Evolutionary conservation across 495 filamentous ascomycete species (phyloP), one percentile per base, ranked within the genome.

Genomic region (Lophium mytilinum): DNA sequence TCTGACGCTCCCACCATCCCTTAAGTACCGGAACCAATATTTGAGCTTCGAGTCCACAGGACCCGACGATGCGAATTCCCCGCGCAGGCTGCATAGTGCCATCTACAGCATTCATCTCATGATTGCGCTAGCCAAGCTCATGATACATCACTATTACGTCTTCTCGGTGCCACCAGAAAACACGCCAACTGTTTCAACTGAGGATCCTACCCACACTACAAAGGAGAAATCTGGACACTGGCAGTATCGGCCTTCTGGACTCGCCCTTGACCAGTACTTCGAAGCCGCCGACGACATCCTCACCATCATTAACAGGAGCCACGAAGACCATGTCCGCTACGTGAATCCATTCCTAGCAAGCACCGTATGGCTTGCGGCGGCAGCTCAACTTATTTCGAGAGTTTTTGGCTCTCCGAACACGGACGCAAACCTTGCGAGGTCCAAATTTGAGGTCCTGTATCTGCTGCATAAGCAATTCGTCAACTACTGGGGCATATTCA

Each of bases 101-200:
- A 21, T 47, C 10, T 47, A 47, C n/a, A 47, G 43, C 43, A 47
- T 47, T 10, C 43, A 47, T 21, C 11, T 47, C 14, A 47, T 47
- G 43, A 18, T 19, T 1, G n/a, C 15, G 43, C 43, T 47, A 21
- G 43, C 43, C 1, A 47, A 15, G n/a, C 21, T 47, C n/a, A 47
- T 47, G 43, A 47, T 71, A 15, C 46, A 69, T 48, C 64, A 68
- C 17, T 59, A 69, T 56, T 43, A 62, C 35, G 49, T 47, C 43
- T 47, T 47, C 21, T 30, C 24, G 24, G 24, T 30, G 6, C 24
- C 24, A 2, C 24, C 24, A 30, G 24, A 30, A 6, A 30, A 30
- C 6, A 30, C 24, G 24, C 24, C 24, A 2, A n/a, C n/a, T 19
- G 4, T n/a, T 10, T 11, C 18, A 3, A 11, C 4, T 4, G n/a